Evolutionary conservation across 78 protist species (phyloP).

Genomic region (Dictyostelium citrinum): DNA sequence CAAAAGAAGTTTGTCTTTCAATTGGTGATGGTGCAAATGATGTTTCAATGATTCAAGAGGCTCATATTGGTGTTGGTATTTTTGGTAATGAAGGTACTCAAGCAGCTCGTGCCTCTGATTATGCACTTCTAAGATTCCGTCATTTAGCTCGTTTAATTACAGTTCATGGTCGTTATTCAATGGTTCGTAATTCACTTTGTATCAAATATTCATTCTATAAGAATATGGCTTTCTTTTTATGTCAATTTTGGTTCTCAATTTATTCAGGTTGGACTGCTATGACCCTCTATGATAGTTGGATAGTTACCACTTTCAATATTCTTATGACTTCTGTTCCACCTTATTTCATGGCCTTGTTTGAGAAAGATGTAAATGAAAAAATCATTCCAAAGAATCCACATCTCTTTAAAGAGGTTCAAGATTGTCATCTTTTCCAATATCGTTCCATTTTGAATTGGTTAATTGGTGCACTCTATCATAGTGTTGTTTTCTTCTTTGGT

Average conservation of each 20-base stretch:
- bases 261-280: slow-evolving; percentile 60
- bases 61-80: slow-evolving; percentile 94
- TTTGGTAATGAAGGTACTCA: slow-evolving; percentile 94
- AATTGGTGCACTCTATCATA: slow-evolving; percentile 24
- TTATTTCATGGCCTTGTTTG: slow-evolving; percentile 62
- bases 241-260: slow-evolving; percentile 79
- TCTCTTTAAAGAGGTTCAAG: slow-evolving; percentile 33
- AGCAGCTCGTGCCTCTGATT: slow-evolving; percentile 93
- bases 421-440: slow-evolving; percentile 16
- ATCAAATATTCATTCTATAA: slow-evolving; percentile 91
- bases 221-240: slow-evolving; percentile 82
- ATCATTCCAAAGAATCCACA: slow-evolving; percentile 35
- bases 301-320: slow-evolving; percentile 85
- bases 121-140: slow-evolving; percentile 85
- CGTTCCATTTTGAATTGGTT: background rate
- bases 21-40: slow-evolving; percentile 94
- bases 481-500: slow-evolving; percentile 3
- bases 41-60: slow-evolving; percentile 79
- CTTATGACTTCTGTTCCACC: slow-evolving; percentile 88
- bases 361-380: slow-evolving; percentile 65
- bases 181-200: slow-evolving; percentile 66
- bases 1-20: slow-evolving; percentile 71
- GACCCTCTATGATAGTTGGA: slow-evolving; percentile 80
- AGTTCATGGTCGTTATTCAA: slow-evolving; percentile 93
- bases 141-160: slow-evolving; percentile 77